A percentile compares a stretch with the other conserved stretches of the same genome.
These are phyloP conservation scores for Naganishia albida DNA, from an alignment of 1,284 basidiomycete species.

Conservation along the genomic window DNA sequence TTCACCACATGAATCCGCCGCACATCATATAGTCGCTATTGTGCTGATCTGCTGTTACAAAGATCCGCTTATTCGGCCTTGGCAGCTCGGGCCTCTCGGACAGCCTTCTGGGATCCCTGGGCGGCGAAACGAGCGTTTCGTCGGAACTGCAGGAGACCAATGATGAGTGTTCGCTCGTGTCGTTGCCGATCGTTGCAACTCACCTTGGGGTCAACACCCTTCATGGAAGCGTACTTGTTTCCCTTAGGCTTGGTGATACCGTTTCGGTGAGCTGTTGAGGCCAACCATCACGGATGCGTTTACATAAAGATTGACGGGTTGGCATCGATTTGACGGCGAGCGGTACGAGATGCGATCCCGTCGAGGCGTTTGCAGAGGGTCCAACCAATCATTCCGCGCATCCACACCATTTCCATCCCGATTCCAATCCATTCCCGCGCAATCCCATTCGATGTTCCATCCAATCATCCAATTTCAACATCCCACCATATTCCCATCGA, in stretches of 20 bases:
- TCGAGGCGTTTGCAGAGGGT: neutral
- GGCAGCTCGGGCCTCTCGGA: conserved; percentile 41
- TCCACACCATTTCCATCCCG: neutral
- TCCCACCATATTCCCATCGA: conserved; percentile 7
- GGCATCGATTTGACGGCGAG: neutral
- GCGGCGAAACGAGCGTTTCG: conserved; percentile 56
- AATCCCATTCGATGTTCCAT: neutral
- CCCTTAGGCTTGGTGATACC: conserved; percentile 83
- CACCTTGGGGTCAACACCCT: conserved; percentile 68
- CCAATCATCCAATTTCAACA: conserved; percentile 6
- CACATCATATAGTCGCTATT: conserved; percentile 15
- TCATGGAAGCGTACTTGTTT: conserved; percentile 77
- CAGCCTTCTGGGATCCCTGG: conserved; percentile 54
- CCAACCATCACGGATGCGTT: too few relatives aligned
- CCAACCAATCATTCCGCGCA: neutral
- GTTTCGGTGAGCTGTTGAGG: conserved; percentile 88
- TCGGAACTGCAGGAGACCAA: conserved; percentile 48
- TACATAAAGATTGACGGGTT: too few relatives aligned
- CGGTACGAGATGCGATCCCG: neutral
- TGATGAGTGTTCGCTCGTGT: neutral
- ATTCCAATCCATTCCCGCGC: neutral
- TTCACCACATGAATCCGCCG: conserved; percentile 6
- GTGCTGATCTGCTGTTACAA: conserved; percentile 11
- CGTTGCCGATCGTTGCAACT: conserved; percentile 27
- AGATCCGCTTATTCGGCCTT: conserved; percentile 28